Percentiles rank a stretch among this genome's conserved stretches.
Evolutionary conservation across 2,329 filamentous ascomycete species (phyloP).

Genomic region (Pseudopyricularia javanii): DNA sequence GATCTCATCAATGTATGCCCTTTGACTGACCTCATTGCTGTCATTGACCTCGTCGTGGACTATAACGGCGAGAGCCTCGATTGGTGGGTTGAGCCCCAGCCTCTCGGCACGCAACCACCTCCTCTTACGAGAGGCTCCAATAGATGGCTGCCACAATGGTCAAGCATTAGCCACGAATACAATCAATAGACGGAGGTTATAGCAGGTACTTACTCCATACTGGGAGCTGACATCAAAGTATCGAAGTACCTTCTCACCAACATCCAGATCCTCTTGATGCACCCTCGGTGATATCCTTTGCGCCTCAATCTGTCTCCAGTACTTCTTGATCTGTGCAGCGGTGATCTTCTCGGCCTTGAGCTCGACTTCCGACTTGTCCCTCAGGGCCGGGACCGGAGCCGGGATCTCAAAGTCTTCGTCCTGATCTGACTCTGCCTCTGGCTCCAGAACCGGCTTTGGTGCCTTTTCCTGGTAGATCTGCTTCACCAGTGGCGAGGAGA

Average conservation of each 20-base stretch:
- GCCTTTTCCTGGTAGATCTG: conserved; percentile 8
- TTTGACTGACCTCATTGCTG: conserved; percentile 35
- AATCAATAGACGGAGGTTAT: background rate
- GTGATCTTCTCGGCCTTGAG: conserved; percentile 50
- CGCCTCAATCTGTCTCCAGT: conserved; percentile 65
- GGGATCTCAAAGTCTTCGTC: conserved; percentile 12
- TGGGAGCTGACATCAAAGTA: conserved; percentile 89
- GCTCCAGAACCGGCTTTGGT: conserved; percentile 13
- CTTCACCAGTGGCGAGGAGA: conserved; percentile 6
- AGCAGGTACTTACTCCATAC: conserved; percentile 63
- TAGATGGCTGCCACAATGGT: conserved; percentile 54
- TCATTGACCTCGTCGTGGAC: conserved; percentile 49
- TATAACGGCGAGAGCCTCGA: conserved; percentile 81
- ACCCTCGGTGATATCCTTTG: conserved; percentile 57
- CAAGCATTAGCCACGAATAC: conserved; percentile 3
- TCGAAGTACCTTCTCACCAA: conserved; percentile 75
- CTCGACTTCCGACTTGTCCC: conserved; percentile 35
- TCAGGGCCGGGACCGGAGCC: conserved; percentile 10
- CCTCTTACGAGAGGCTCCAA: conserved; percentile 69
- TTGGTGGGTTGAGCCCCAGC: conserved; percentile 74
- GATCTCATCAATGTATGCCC: conserved; percentile 63
- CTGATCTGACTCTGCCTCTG: conserved; percentile 10
- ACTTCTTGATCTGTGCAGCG: conserved; percentile 57
- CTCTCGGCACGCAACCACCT: conserved; percentile 79
- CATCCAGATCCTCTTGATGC: conserved; percentile 61